Evolutionary conservation across 2,329 filamentous ascomycete species (phyloP).

Genomic region (Albifimbria verrucaria): DNA sequence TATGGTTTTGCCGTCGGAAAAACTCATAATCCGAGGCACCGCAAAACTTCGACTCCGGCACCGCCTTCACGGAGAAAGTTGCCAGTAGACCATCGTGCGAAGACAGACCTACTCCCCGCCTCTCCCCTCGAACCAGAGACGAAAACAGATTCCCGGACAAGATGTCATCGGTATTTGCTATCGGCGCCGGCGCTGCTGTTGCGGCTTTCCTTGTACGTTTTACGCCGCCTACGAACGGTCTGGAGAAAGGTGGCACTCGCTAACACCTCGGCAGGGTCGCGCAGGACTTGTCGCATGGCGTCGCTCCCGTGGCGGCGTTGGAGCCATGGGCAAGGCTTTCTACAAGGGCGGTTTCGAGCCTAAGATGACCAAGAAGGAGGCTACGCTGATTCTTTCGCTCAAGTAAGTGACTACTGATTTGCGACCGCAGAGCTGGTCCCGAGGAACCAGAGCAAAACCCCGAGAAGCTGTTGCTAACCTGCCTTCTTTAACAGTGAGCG

Average conservation of each 20-base stretch:
- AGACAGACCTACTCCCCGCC: no score
- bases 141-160: no score
- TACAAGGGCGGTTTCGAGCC: constrained; percentile 99
- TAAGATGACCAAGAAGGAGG: constrained; percentile 91
- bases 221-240: background rate
- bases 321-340: constrained; percentile 82
- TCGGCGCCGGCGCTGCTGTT: constrained; percentile 46
- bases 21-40: no score
- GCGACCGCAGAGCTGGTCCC: background rate
- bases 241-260: background rate
- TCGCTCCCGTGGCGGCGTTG: constrained; percentile 73
- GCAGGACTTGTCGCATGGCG: constrained; percentile 88
- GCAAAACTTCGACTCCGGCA: no score
- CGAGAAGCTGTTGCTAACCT: constrained; percentile 8
- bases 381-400: constrained; percentile 83
- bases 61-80: no score
- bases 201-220: constrained; percentile 48
- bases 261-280: constrained; percentile 62
- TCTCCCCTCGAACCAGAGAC: constrained; percentile 1
- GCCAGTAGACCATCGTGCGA: no score
- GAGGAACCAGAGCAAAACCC: background rate
- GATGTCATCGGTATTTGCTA: constrained; percentile 44
- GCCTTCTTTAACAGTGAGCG: constrained; percentile 62
- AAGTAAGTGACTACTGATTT: constrained; percentile 53
- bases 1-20: no score